Base-by-base conservation (phyloP, 1,284 basidiomycete species). In the Pyrrhoderma noxium region DNA sequence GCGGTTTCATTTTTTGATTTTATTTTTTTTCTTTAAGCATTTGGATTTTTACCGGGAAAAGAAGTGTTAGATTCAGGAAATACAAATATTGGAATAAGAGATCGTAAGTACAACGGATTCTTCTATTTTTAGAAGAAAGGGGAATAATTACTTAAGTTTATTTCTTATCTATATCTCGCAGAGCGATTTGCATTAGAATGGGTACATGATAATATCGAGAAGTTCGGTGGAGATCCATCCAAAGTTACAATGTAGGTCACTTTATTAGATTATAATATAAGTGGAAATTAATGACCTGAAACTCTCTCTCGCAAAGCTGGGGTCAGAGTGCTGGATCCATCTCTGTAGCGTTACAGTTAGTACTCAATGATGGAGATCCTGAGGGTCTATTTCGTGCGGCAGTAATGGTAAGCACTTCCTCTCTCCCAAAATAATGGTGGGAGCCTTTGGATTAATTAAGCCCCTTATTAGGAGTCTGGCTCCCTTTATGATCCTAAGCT, bases 301-400 rank as follows among this genome's bases (percentile, higher is more conserved):
- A n/a, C n/a, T n/a, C n/a, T n/a, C n/a, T n/a, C n/a, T n/a, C n/a
- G n/a, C n/a, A n/a, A n/a, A 31, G 27, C 5, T 31, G 78, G 54
- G 82, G 82, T 1, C 68, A 85, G 57, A 80, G 78, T 53, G 82
- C 80, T 0, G 82, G 81, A 8, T 76, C 71, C 0, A 65, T 71
- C 35, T 77, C 74, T 1, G 69, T 82, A 8, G 73, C 76, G 56
- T 63, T 82, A 13, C 79, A 80, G 58, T 67, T 82, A 38, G 68
- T 77, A 18, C 70, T 75, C 8, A 82, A 82, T 62, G 63, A 65
- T 18, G 67, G 69, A 21, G 77, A 74, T 16, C 48, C 57, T 19
- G 56, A 55, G 18, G 49, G 52, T 19, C 55, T 59, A 16, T 59
- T 59, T 42, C 55, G 54, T 13, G 58, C 53, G 4, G 58, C 45